Evolutionary conservation across 192 early-diverging fungal species (phyloP).

Genomic region (Coemansia sp.): DNA sequence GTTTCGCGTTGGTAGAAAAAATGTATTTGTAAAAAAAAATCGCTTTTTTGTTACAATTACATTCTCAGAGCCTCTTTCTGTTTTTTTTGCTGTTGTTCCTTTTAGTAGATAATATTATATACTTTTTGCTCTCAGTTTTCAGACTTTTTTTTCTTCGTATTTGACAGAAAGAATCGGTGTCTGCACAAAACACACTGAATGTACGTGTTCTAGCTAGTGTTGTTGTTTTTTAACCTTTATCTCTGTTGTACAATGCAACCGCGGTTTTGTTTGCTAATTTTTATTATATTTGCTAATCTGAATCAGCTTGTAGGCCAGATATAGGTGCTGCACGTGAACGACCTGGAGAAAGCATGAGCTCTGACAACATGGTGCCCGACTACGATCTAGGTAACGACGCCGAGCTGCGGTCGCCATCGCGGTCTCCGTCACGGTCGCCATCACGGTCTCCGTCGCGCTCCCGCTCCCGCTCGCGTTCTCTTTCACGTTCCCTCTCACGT

Average conservation of each 20-base stretch:
- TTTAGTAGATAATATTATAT: no score
- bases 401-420: slow-evolving; percentile 17
- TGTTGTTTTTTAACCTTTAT: not conserved
- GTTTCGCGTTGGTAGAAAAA: not conserved
- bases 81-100: not conserved
- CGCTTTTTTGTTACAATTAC: no score
- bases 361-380: slow-evolving; percentile 10
- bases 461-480: slow-evolving; percentile 7
- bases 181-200: no score
- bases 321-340: not conserved
- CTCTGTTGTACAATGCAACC: no score
- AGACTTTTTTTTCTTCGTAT: no score
- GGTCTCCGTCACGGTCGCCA: slow-evolving; percentile 10
- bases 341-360: not conserved
- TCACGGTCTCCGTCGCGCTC: slow-evolving; percentile 6
- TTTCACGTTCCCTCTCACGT: no score
- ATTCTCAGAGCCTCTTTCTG: not conserved
- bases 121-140: no score
- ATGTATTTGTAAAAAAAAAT: not conserved
- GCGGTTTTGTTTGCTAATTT: not conserved
- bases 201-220: no score
- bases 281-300: not conserved
- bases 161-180: no score
- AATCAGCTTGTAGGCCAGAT: slow-evolving; percentile 14
- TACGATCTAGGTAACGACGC: slow-evolving; percentile 6